These are phyloP conservation scores for Friedmanniomyces endolithicus DNA, from an alignment of 495 filamentous ascomycete genomes.

Conservation along the genomic window DNA sequence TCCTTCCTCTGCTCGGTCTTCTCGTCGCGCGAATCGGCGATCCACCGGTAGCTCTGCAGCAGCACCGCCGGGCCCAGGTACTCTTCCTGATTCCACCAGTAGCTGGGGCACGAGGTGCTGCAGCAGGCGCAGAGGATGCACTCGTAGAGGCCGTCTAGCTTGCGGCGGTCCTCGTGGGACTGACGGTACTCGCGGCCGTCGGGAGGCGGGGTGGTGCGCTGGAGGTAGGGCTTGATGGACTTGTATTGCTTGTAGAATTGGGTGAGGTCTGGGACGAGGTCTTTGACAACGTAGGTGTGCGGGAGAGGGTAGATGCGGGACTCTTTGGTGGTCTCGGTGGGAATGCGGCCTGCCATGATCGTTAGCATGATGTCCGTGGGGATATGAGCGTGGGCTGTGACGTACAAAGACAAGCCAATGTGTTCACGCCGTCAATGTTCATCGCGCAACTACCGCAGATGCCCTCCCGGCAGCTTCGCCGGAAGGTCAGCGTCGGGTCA, in stretches of 20 bases:
- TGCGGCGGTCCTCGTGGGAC: constrained; percentile 76
- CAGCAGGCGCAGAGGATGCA: constrained; percentile 99
- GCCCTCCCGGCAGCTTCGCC: constrained; percentile 88
- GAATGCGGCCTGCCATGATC: constrained; percentile 66
- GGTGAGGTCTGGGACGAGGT: constrained; percentile 91
- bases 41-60: constrained; percentile 92
- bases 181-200: constrained; percentile 76
- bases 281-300: constrained; percentile 98
- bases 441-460: constrained; percentile 98
- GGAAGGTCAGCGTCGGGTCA: constrained; percentile 92
- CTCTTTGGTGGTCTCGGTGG: constrained; percentile 63
- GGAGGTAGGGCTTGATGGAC: constrained; percentile 97
- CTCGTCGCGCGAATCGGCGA: constrained; percentile 87
- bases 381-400: constrained; percentile 14
- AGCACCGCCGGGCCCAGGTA: constrained; percentile 96
- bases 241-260: constrained; percentile 99
- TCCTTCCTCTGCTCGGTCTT: constrained; percentile 72
- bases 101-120: constrained; percentile 92
- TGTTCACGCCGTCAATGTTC: constrained; percentile 98
- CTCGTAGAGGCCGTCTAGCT: constrained; percentile 96
- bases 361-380: neutral
- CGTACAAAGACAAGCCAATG: constrained; percentile 93
- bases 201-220: constrained; percentile 62
- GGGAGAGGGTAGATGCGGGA: constrained; percentile 96
- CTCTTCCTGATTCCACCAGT: constrained; percentile 99